Percentiles rank a stretch among this genome's conserved stretches.
These are phyloP conservation scores for Parietaria judaica DNA, from an alignment of 306 rosid species.

Conservation along the genomic window DNA sequence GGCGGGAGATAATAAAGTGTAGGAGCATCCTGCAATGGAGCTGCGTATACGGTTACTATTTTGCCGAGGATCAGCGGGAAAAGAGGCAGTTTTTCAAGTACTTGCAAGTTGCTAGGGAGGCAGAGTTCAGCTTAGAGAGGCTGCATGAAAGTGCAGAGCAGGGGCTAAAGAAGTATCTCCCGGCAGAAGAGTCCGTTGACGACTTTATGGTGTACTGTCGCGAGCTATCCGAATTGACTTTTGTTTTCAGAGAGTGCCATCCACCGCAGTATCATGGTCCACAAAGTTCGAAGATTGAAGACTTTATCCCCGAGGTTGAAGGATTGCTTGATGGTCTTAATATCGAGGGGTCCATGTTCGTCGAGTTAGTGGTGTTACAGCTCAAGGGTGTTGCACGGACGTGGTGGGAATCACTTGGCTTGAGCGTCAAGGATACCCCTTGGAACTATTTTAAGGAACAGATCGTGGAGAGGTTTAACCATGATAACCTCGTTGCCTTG, in stretches of 20 bases:
- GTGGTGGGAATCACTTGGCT: no score
- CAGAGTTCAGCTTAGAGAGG: constrained; percentile 29
- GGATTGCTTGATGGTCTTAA: no score
- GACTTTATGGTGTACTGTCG: neutral
- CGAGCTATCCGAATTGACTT: constrained; percentile 16
- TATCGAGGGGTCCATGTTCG: no score
- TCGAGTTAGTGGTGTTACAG: no score
- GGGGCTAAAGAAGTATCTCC: constrained; percentile 8
- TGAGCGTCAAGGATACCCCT: no score
- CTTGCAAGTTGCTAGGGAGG: constrained; percentile 24
- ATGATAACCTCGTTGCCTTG: no score
- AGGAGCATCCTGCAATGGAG: constrained; percentile 51
- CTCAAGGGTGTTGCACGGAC: no score
- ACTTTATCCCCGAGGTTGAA: no score
- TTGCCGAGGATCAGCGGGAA: constrained; percentile 16
- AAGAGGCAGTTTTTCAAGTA: constrained; percentile 25
- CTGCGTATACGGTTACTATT: constrained; percentile 41
- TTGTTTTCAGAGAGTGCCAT: neutral
- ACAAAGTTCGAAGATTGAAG: no score
- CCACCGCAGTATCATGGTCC: no score
- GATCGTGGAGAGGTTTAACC: no score
- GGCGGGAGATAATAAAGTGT: constrained; percentile 42
- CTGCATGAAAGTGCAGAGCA: constrained; percentile 22
- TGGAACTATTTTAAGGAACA: no score
- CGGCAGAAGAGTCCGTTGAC: neutral